Evolutionary conservation across 768 basidiomycete genomes (phyloP).

Genomic region (Rhizopogon salebrosus): DNA sequence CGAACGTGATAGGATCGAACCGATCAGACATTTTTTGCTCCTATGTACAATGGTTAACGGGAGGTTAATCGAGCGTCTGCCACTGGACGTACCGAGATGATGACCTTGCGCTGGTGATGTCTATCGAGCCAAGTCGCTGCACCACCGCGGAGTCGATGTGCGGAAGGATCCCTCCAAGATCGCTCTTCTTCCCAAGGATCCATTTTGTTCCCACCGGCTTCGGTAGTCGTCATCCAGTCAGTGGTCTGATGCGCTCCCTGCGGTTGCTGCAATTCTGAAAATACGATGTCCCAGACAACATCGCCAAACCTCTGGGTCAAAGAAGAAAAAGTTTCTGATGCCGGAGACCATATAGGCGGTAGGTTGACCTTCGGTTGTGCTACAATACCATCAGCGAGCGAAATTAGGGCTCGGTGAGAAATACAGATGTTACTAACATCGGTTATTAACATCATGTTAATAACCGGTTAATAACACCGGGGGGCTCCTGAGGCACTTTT

Average conservation of each 20-base stretch:
- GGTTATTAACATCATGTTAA: too few species aligned
- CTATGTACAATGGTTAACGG: constrained; percentile 17
- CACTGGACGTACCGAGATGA: constrained; percentile 27
- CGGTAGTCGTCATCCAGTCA: constrained; percentile 21
- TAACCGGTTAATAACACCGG: too few species aligned
- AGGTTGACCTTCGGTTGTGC: constrained; percentile 93
- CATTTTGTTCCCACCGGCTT: constrained; percentile 16
- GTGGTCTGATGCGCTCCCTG: constrained; percentile 6
- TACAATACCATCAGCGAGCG: constrained; percentile 19
- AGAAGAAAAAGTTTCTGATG: constrained; percentile 57
- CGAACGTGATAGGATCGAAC: constrained; percentile 73
- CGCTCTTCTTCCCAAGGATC: constrained; percentile 61
- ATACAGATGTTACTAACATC: too few species aligned
- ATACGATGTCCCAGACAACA: constrained; percentile 66
- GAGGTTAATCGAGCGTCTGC: neutral
- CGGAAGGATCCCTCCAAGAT: constrained; percentile 72
- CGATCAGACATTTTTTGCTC: constrained; percentile 42
- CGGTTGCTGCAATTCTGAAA: constrained; percentile 47
- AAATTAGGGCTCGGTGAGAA: too few species aligned
- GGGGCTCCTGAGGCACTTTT: too few species aligned
- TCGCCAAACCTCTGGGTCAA: constrained; percentile 57
- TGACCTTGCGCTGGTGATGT: constrained; percentile 23
- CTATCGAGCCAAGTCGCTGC: constrained; percentile 44
- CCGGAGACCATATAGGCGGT: constrained; percentile 84
- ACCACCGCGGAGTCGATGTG: constrained; percentile 50